Percentiles rank a stretch among this genome's conserved stretches.
These are phyloP conservation scores for Phytopythium delawarense DNA, from an alignment of 352 stramenopile genomes.

Conservation along the genomic window DNA sequence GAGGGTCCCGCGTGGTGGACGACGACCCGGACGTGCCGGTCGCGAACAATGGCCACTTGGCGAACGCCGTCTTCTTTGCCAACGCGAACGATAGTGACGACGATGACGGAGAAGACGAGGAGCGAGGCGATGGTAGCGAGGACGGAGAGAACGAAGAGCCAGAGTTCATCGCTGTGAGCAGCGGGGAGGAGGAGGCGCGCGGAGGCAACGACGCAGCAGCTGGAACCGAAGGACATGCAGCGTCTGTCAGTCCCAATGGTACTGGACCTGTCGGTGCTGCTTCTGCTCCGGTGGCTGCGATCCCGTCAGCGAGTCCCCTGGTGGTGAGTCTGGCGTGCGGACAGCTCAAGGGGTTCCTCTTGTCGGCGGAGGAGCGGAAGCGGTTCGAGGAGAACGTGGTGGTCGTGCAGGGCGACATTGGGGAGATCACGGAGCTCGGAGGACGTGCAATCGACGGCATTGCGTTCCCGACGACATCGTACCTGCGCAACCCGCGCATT, in stretches of 20 bases:
- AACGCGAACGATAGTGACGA: neutral
- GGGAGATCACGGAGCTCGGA: constrained; percentile 21
- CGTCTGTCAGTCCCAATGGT: neutral
- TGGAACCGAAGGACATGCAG: neutral
- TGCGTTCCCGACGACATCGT: constrained; percentile 24
- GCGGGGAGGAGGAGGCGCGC: neutral
- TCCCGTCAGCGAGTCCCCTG: constrained; percentile 13
- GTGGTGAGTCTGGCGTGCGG: constrained; percentile 23
- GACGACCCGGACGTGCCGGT: neutral
- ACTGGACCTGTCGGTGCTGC: constrained; percentile 2
- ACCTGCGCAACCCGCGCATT: constrained; percentile 22
- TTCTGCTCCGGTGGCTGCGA: constrained; percentile 8
- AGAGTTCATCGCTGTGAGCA: neutral
- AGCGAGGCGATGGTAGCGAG: constrained; percentile 17
- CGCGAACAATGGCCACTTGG: neutral
- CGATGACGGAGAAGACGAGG: constrained; percentile 19
- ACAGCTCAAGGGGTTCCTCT: constrained; percentile 25
- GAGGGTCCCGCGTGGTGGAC: constrained; percentile 3
- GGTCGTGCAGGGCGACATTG: constrained; percentile 40
- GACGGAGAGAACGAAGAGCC: constrained; percentile 7
- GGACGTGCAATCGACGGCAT: constrained; percentile 25
- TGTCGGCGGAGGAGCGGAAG: constrained; percentile 24
- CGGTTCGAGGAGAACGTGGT: constrained; percentile 32
- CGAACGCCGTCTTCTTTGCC: neutral
- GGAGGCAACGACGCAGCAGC: neutral